Conservation (phyloP, 2,329 filamentous ascomycete species). For the Pestalotiopsis sp. region DNA sequence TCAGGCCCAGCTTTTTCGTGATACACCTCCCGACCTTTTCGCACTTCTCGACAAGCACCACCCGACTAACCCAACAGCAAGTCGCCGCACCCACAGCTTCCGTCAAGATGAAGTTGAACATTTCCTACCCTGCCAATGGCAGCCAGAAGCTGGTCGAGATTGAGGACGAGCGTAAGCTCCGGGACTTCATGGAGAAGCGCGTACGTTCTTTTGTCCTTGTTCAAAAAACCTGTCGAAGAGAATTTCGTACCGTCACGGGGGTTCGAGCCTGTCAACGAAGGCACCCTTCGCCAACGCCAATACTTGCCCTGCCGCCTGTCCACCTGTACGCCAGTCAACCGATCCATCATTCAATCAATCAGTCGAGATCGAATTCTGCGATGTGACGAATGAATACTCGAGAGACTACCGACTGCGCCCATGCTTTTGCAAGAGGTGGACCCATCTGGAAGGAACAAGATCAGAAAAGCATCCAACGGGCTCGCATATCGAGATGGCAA, state of each 20-base stretch:
- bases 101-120: slow-evolving; percentile 75
- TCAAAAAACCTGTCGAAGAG: not conserved
- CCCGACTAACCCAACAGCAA: slow-evolving; percentile 28
- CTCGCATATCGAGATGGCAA: not conserved
- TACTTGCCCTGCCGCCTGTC: not conserved
- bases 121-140: slow-evolving; percentile 95
- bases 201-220: slow-evolving; percentile 53
- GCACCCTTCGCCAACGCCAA: not conserved
- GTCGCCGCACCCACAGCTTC: slow-evolving; percentile 33
- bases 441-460: not conserved
- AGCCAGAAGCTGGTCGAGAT: slow-evolving; percentile 99
- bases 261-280: not conserved
- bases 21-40: slow-evolving; percentile 7
- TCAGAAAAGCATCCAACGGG: not conserved
- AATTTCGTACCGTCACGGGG: not conserved
- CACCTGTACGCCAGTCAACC: not conserved
- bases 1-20: not conserved
- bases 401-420: not conserved
- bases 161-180: slow-evolving; percentile 99
- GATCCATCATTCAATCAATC: not conserved
- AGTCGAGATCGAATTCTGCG: not conserved
- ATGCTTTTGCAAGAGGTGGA: not conserved
- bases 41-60: slow-evolving; percentile 29
- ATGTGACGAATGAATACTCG: not conserved
- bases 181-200: slow-evolving; percentile 98